Evolutionary conservation across 768 basidiomycete genomes (phyloP).

Genomic region (Phallus indusiatus): DNA sequence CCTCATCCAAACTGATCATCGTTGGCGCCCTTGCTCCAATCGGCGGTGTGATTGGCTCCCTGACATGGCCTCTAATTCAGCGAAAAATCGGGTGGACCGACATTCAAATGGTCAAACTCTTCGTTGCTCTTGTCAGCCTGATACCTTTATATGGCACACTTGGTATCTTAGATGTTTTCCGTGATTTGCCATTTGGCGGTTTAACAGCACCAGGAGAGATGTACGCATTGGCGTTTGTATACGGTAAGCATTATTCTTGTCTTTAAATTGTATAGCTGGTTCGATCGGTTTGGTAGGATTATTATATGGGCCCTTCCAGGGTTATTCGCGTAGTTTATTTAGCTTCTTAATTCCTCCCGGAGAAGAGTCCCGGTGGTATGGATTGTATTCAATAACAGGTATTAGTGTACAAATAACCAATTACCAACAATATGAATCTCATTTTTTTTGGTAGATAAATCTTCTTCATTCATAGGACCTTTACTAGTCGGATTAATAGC

Average conservation of each 20-base stretch:
- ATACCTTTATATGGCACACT: conserved; percentile 79
- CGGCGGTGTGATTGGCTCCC: conserved; percentile 74
- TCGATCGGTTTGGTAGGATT: conserved; percentile 32
- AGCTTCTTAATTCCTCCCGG: conserved; percentile 79
- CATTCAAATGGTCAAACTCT: conserved; percentile 49
- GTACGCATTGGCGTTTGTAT: conserved; percentile 74
- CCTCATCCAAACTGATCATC: conserved; percentile 64
- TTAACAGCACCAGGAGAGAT: conserved; percentile 76
- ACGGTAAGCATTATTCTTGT: conserved; percentile 43
- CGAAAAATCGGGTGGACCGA: conserved; percentile 56
- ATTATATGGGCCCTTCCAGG: conserved; percentile 86
- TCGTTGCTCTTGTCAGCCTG: conserved; percentile 55
- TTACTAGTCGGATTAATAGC: conserved; percentile 81
- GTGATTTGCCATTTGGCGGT: conserved; percentile 49
- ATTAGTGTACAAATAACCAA: conserved; percentile 11
- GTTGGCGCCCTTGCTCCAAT: conserved; percentile 71
- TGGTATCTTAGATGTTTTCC: conserved; percentile 56
- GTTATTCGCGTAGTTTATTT: conserved; percentile 81
- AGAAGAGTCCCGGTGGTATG: conserved; percentile 87
- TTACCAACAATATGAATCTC: background rate
- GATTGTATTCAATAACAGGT: conserved; percentile 82
- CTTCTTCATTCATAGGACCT: conserved; percentile 87
- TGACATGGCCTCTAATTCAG: conserved; percentile 74
- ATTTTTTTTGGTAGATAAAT: conserved; percentile 35
- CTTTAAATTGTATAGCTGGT: background rate